phyloP scores from a whole-genome alignment of 441 rosid genomes.

The Brassica hybrid region DNA sequence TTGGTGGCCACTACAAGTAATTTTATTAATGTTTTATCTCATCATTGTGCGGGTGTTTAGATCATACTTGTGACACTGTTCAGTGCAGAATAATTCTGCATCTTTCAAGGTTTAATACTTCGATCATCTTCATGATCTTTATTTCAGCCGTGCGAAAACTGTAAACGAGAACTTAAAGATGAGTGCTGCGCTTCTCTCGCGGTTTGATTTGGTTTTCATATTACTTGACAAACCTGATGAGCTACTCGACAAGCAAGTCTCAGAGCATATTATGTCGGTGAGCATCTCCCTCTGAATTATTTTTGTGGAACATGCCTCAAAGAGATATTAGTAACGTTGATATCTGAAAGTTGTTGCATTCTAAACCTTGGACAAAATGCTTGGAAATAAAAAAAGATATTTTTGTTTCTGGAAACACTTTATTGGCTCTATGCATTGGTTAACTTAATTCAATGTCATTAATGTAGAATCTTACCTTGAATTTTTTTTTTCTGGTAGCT shows the following conservation, averaged over 20 bases:
- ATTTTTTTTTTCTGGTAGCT: conserved; percentile 60
- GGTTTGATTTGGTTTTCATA: conserved; percentile 98
- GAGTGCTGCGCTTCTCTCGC: conserved; percentile 96
- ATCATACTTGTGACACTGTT: conserved; percentile 11
- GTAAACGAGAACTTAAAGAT: conserved; percentile 96
- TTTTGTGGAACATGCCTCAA: conserved; percentile 28
- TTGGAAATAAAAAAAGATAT: conserved; percentile 15
- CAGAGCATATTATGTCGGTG: conserved; percentile 97
- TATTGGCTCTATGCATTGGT: conserved; percentile 3
- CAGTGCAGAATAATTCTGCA: conserved; percentile 13
- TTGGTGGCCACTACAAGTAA: conserved; percentile 98
- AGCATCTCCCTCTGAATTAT: conserved; percentile 50
- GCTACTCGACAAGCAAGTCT: conserved; percentile 88
- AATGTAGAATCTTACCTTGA: background rate
- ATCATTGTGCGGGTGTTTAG: conserved; percentile 20
- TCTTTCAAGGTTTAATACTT: conserved; percentile 19
- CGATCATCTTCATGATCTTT: conserved; percentile 41
- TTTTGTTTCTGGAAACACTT: conserved; percentile 6
- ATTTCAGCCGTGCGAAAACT: conserved; percentile 97
- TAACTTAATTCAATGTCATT: conserved; percentile 7
- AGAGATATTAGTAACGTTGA: conserved; percentile 19
- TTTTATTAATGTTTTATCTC: conserved; percentile 34
- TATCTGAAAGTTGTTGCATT: conserved; percentile 3
- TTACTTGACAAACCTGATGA: conserved; percentile 97
- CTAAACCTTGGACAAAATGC: conserved; percentile 19